A percentile compares a stretch with the other conserved stretches of the same genome.
Evolutionary conservation across 2,329 filamentous ascomycete species (phyloP).

Genomic region (Microsporum canis): DNA sequence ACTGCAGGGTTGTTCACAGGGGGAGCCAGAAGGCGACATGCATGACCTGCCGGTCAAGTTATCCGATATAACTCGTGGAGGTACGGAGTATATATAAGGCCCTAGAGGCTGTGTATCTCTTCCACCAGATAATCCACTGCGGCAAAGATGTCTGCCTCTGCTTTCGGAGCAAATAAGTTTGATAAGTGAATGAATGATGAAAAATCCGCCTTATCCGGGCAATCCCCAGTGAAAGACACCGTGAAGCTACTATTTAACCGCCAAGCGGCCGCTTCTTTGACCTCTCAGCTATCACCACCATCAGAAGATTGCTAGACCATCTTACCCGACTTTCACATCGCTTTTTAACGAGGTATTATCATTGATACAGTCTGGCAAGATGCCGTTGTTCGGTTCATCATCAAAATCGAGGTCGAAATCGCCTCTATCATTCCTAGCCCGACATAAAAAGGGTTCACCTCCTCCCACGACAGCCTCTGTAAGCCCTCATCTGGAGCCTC

Average conservation of each 20-base stretch:
- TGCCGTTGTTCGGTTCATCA: conserved; percentile 6
- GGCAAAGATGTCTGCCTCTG: background rate
- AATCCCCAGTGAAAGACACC: background rate
- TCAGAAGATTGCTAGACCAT: background rate
- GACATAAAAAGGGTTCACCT: background rate
- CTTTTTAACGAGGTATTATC: background rate
- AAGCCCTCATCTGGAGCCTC: conserved; percentile 25
- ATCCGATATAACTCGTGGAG: too few species aligned
- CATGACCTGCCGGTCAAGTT: background rate
- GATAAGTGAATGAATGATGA: background rate
- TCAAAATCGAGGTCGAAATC: background rate
- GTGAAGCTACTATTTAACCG: too few species aligned
- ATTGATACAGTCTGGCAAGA: background rate
- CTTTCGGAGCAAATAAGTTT: background rate
- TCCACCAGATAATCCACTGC: background rate
- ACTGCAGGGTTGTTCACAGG: too few species aligned
- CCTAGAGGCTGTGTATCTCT: background rate
- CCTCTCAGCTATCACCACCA: background rate
- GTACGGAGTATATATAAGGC: background rate
- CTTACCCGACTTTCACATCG: background rate
- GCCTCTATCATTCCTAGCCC: conserved; percentile 2
- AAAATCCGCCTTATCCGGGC: background rate
- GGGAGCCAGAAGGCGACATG: background rate
- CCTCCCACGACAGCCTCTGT: background rate
- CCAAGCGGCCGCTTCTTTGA: background rate